A percentile compares a stretch with the other conserved stretches of the same genome.
These are phyloP conservation scores for Halenospora varia DNA, from an alignment of 495 filamentous ascomycete species.

Conservation along the genomic window DNA sequence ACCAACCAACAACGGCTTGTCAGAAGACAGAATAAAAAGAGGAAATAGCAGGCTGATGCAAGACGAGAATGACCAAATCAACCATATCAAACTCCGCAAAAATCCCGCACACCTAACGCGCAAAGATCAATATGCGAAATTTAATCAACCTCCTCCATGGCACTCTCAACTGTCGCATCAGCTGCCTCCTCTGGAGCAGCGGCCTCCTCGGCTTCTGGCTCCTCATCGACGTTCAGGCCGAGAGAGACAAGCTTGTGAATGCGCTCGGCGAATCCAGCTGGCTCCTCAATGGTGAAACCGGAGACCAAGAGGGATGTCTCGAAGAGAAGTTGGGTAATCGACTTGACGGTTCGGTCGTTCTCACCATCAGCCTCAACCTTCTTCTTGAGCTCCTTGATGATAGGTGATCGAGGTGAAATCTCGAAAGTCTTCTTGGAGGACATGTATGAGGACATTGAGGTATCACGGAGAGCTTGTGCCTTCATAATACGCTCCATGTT, in stretches of 20 bases:
- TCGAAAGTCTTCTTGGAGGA: slow-evolving; percentile 99
- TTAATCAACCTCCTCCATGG: slow-evolving; percentile 68
- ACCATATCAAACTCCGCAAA: slow-evolving; percentile 24
- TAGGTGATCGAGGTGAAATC: slow-evolving; percentile 96
- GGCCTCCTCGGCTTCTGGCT: slow-evolving; percentile 68
- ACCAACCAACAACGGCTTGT: not conserved
- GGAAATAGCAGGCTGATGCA: slow-evolving; percentile 1
- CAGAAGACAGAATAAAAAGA: not conserved
- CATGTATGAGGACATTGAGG: slow-evolving; percentile 99
- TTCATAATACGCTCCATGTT: slow-evolving; percentile 99
- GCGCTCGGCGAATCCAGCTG: slow-evolving; percentile 93
- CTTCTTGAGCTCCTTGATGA: slow-evolving; percentile 97
- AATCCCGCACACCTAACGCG: slow-evolving; percentile 16
- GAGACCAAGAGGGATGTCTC: slow-evolving; percentile 98
- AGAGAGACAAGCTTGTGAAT: slow-evolving; percentile 98
- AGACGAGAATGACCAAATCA: slow-evolving; percentile 13
- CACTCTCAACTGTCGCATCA: slow-evolving; percentile 50
- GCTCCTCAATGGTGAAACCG: slow-evolving; percentile 99
- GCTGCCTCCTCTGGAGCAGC: slow-evolving; percentile 52
- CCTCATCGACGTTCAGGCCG: slow-evolving; percentile 94
- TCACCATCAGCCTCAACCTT: slow-evolving; percentile 97
- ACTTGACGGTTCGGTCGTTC: slow-evolving; percentile 97
- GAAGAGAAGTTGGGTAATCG: slow-evolving; percentile 94
- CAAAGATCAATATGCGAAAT: slow-evolving; percentile 14
- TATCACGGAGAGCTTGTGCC: slow-evolving; percentile 98